Conservation (phyloP, 2,329 filamentous ascomycete species). For the Penicillium sp. region DNA sequence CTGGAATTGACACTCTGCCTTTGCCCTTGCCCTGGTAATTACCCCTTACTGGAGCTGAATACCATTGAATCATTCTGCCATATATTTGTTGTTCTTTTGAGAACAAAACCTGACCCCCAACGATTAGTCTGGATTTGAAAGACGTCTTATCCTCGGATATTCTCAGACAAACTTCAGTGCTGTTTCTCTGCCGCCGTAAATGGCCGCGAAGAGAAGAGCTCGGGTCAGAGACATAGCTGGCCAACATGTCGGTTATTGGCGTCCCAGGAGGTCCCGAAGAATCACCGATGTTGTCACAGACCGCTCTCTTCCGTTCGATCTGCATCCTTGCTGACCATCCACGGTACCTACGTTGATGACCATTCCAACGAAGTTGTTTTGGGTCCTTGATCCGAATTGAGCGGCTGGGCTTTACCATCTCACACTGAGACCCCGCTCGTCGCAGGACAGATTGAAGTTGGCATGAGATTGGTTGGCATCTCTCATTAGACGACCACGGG, state of each 20-base stretch:
- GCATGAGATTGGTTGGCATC: neutral
- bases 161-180: neutral
- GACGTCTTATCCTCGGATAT: constrained; percentile 1
- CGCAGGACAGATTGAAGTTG: neutral
- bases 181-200: neutral
- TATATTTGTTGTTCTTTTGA: neutral
- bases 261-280: constrained; percentile 37
- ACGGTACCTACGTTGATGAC: constrained; percentile 29
- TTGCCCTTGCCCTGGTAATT: neutral
- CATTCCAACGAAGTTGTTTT: neutral
- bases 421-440: neutral
- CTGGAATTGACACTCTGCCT: neutral
- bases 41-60: constrained; percentile 5
- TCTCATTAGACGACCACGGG: neutral
- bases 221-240: constrained; percentile 16
- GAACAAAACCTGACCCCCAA: neutral
- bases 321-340: constrained; percentile 41
- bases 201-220: neutral
- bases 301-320: constrained; percentile 22
- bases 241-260: constrained; percentile 30
- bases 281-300: constrained; percentile 15
- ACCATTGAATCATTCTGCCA: constrained; percentile 4
- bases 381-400: neutral
- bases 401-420: neutral
- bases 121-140: neutral